A percentile compares a stretch with the other conserved stretches of the same genome.
Conservation (phyloP, 352 stramenopile species). For the Phytophthora syringae region DNA sequence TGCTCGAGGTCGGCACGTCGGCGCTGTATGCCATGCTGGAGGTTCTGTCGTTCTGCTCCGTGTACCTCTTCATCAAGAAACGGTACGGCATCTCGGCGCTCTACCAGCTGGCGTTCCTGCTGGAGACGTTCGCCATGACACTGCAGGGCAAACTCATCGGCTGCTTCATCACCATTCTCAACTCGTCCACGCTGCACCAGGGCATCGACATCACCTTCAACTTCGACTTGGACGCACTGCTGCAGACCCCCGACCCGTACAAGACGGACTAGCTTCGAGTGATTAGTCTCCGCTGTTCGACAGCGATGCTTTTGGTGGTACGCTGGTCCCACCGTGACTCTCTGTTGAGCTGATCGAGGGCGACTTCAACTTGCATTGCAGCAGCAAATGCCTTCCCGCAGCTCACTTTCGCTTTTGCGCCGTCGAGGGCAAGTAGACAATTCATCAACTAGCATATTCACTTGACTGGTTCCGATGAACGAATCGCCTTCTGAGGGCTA, state of each 20-base stretch:
- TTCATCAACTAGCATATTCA: background rate
- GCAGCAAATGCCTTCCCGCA: background rate
- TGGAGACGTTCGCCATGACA: constrained; percentile 41
- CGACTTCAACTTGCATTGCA: constrained; percentile 17
- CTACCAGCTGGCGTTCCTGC: constrained; percentile 38
- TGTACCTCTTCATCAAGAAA: no score
- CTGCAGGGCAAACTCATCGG: constrained; percentile 34
- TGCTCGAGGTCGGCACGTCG: no score
- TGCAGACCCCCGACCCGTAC: no score
- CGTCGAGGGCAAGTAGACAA: background rate
- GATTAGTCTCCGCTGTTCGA: no score
- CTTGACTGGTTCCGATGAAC: constrained; percentile 2
- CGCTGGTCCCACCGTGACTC: constrained; percentile 10
- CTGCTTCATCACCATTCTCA: constrained; percentile 31
- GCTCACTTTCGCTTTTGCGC: constrained; percentile 21
- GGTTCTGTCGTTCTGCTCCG: no score
- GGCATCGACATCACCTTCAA: no score
- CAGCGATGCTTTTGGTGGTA: no score
- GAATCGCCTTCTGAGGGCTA: constrained; percentile 17
- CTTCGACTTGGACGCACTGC: no score
- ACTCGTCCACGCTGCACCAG: constrained; percentile 24
- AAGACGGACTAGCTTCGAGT: no score
- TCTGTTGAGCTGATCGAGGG: constrained; percentile 18
- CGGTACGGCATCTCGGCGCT: constrained; percentile 30
- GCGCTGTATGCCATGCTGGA: no score